Evolutionary conservation across 768 basidiomycete genomes (phyloP).

Genomic region (Boletus rubescentipes): DNA sequence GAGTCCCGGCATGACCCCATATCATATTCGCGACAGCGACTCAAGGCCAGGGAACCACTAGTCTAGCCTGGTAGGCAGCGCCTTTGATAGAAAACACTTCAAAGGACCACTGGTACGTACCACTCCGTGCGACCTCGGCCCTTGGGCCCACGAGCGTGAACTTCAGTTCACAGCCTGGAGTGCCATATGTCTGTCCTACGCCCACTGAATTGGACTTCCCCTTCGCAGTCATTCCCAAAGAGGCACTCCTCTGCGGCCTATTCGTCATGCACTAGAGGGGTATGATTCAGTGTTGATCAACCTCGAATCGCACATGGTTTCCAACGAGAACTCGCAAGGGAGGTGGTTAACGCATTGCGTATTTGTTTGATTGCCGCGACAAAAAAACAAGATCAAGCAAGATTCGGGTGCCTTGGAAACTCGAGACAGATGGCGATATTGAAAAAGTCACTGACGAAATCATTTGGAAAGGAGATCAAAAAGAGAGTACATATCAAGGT

Average conservation of each 20-base stretch:
- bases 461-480: not conserved
- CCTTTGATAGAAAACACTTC: no score
- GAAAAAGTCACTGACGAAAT: not conserved
- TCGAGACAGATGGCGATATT: not conserved
- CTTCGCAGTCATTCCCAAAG: slow-evolving; percentile 2
- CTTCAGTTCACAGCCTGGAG: not conserved
- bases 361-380: slow-evolving; percentile 4
- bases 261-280: slow-evolving; percentile 5
- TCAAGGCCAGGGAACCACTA: no score
- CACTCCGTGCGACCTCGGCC: no score
- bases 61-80: no score
- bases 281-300: slow-evolving; percentile 4
- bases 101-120: no score
- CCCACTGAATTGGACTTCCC: slow-evolving; percentile 2
- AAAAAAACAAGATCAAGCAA: not conserved
- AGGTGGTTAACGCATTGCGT: slow-evolving; percentile 6
- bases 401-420: slow-evolving; percentile 11
- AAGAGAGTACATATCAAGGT: slow-evolving; percentile 10
- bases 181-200: slow-evolving; percentile 1
- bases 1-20: no score
- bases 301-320: slow-evolving; percentile 1
- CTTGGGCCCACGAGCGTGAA: not conserved
- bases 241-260: slow-evolving; percentile 6
- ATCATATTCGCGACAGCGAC: no score
- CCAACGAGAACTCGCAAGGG: not conserved